Base-by-base conservation (phyloP, 805 yeast genomes). In the Metschnikowia amazonensis region DNA sequence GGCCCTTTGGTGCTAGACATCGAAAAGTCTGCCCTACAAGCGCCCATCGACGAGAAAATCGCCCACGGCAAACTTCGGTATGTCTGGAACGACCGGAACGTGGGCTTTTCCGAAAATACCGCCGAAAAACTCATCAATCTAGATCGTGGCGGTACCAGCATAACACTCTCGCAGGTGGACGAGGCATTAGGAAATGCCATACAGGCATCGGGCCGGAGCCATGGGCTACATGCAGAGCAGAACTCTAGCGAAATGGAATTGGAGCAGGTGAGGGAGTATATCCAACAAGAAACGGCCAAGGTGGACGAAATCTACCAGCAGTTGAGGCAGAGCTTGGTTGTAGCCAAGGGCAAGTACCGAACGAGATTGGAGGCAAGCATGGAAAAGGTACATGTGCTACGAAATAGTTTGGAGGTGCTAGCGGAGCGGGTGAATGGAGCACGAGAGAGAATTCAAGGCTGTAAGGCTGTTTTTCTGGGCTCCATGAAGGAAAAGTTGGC, bases 401-500 rank as follows among this genome's bases (percentile, higher is more conserved):
- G 60, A 29, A 50, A 45, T 14, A 56, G 60, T 24, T 52, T 71
- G 21, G 49, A 52, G 16, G 45, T 47, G 18, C 53, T 69, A 9
- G 69, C 65, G 31, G 33, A 33, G 27, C 59, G 67, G 21, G 58
- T 69, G 9, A 56, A 53, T 18, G 44, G 41, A 14, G 56, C 63
- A 24, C 64, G 59, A 48, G 37, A 44, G 9, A 45, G 50, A 10
- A 61, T 70, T 35, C 56, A 55, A 14, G 47, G 49, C 13, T 58
- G 59, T 48, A 69, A 68, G 49, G 39, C 50, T 11, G 45, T 56
- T 2, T 53, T 69, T 51, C 50, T 61, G 27, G 44, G 47, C n/a
- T 62, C 60, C 4, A 52, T 70, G 42, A 50, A 52, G 4, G 58
- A 53, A 11, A 64, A 64, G 48, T 49, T 70, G 39, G 63, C 63